Conservation (phyloP, 2,329 filamentous ascomycete genomes). For the Stagonosporopsis tanaceti region DNA sequence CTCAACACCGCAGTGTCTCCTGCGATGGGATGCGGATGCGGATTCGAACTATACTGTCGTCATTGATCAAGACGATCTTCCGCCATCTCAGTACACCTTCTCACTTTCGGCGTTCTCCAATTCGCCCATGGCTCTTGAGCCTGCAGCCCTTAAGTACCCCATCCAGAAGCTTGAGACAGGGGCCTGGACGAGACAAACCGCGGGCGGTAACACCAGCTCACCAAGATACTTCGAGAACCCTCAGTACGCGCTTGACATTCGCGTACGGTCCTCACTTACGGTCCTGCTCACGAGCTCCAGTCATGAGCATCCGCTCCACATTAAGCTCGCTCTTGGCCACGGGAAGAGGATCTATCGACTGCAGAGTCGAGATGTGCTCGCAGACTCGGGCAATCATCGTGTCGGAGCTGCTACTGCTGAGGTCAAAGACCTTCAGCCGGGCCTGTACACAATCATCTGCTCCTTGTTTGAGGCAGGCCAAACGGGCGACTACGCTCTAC, state of each 20-base stretch:
- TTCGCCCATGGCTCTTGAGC: constrained; percentile 65
- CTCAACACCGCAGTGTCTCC: constrained; percentile 89
- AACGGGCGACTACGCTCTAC: constrained; percentile 75
- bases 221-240: constrained; percentile 84
- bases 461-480: constrained; percentile 89
- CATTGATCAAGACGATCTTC: constrained; percentile 80
- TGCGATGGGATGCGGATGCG: constrained; percentile 71
- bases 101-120: constrained; percentile 84
- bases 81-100: constrained; percentile 78
- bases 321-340: constrained; percentile 81
- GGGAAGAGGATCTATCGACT: constrained; percentile 76
- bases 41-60: constrained; percentile 68
- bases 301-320: constrained; percentile 77
- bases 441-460: constrained; percentile 85
- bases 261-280: constrained; percentile 67
- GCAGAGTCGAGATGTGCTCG: constrained; percentile 77
- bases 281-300: constrained; percentile 75
- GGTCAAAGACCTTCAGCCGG: constrained; percentile 67
- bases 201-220: constrained; percentile 83
- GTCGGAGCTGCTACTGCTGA: constrained; percentile 78
- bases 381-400: constrained; percentile 87
- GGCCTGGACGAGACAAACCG: constrained; percentile 79
- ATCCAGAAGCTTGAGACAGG: constrained; percentile 67
- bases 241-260: constrained; percentile 75
- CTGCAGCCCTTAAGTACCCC: constrained; percentile 68